Evolutionary conservation across 2,329 filamentous ascomycete species (phyloP).

Genomic region (Paraconiothyrium sp.): DNA sequence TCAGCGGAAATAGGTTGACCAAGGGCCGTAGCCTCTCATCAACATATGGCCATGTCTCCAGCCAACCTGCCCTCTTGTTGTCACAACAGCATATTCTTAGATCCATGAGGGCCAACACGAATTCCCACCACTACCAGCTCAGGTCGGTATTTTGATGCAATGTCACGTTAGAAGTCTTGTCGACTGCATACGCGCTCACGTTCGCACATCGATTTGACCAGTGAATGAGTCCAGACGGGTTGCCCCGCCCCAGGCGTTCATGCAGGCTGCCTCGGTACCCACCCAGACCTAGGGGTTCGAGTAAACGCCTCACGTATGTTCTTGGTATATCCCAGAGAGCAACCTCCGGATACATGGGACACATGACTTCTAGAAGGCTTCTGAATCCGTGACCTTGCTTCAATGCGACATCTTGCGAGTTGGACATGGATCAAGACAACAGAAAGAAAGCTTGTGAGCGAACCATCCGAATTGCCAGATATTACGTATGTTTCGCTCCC

Average conservation of each 20-base stretch:
- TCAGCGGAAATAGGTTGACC: background rate
- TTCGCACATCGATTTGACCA: background rate
- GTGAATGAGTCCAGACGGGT: background rate
- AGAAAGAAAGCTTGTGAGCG: background rate
- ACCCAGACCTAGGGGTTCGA: background rate
- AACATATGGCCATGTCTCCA: background rate
- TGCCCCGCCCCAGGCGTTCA: conserved; percentile 1
- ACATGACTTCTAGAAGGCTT: conserved; percentile 9
- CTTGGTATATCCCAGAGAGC: background rate
- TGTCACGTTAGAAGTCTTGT: conserved; percentile 7
- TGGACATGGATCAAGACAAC: background rate
- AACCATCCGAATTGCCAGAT: too few relatives aligned
- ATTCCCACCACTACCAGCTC: background rate
- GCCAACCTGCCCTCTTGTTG: background rate
- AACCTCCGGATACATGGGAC: background rate
- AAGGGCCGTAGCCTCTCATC: background rate
- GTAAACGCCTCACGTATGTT: background rate
- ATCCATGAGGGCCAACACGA: background rate
- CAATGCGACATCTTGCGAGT: background rate
- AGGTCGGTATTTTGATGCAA: conserved; percentile 1
- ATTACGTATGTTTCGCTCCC: background rate
- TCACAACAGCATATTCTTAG: background rate
- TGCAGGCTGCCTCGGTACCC: conserved; percentile 1
- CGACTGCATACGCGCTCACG: conserved; percentile 4
- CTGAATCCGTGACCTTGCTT: background rate